These are phyloP conservation scores for Penicillium ucsense DNA, from an alignment of 495 filamentous ascomycete species.

Conservation along the genomic window DNA sequence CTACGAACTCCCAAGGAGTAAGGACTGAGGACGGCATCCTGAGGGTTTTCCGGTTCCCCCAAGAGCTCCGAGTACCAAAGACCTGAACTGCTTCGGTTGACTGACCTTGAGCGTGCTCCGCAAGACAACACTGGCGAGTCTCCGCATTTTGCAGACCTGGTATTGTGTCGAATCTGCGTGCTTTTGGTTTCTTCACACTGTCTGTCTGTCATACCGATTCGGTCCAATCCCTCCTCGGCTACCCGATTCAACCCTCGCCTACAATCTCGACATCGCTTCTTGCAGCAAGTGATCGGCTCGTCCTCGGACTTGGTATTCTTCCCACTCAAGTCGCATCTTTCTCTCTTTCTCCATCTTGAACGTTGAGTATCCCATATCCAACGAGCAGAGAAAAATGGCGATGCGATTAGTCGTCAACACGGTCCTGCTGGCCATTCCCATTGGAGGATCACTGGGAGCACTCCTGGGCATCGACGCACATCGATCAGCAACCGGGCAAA, in stretches of 20 bases:
- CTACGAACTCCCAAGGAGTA: too few species aligned
- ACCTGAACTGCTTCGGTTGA: neutral
- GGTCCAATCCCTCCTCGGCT: neutral
- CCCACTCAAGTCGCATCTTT: neutral
- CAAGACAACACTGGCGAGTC: too few species aligned
- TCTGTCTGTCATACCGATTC: neutral
- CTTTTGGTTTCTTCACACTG: neutral
- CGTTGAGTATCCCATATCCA: neutral
- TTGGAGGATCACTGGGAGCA: conserved; percentile 28
- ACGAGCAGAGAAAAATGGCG: conserved; percentile 7
- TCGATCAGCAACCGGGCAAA: conserved; percentile 18
- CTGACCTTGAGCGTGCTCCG: neutral
- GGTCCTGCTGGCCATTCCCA: conserved; percentile 27
- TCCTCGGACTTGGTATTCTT: neutral
- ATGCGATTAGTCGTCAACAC: conserved; percentile 28
- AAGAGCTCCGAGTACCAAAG: too few species aligned
- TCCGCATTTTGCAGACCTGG: too few species aligned
- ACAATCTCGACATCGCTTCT: neutral
- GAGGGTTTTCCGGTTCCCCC: too few species aligned
- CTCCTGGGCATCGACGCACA: conserved; percentile 31
- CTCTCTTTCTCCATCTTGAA: neutral
- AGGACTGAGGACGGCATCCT: too few species aligned
- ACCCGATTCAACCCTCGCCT: neutral
- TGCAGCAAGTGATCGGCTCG: neutral
- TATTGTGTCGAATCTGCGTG: neutral